Percentiles rank a stretch among this genome's conserved stretches.
Conservation (phyloP, 2,329 filamentous ascomycete species). For the Helminthosporium solani region DNA sequence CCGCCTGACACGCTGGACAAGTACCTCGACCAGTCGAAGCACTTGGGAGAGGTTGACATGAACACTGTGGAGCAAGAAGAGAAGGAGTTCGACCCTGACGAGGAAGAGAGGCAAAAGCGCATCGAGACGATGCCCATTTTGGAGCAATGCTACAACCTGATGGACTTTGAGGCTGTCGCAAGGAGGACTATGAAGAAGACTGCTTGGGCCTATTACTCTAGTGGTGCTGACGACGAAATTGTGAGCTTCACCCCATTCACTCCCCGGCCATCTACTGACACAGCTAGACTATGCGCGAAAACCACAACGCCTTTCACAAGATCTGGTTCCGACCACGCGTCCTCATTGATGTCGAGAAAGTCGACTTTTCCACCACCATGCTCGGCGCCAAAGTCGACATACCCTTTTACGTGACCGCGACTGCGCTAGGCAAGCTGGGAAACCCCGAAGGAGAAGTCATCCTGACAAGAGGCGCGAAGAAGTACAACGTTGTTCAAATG, state of each 20-base stretch:
- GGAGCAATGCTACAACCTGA: conserved; percentile 48
- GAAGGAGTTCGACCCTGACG: conserved; percentile 57
- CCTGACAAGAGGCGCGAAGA: conserved; percentile 77
- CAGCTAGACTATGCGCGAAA: conserved; percentile 82
- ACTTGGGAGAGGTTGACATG: conserved; percentile 44
- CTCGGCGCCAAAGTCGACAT: conserved; percentile 80
- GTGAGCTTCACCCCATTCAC: conserved; percentile 48
- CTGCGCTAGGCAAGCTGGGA: conserved; percentile 91
- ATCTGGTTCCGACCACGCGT: conserved; percentile 94
- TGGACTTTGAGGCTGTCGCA: conserved; percentile 92
- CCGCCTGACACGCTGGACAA: conserved; percentile 49
- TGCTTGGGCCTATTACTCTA: conserved; percentile 97
- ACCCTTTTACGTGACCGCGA: conserved; percentile 95
- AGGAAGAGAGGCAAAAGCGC: conserved; percentile 72
- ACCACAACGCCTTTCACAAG: conserved; percentile 93
- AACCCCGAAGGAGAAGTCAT: conserved; percentile 92
- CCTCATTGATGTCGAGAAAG: conserved; percentile 82
- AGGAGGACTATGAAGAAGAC: conserved; percentile 90
- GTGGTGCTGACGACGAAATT: conserved; percentile 86
- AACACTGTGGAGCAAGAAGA: conserved; percentile 37
- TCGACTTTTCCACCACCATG: conserved; percentile 91
- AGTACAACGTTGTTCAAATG: conserved; percentile 95
- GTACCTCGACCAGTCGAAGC: conserved; percentile 46
- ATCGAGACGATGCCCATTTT: conserved; percentile 48
- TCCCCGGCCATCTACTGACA: conserved; percentile 14